Evolutionary conservation across 129 eudicot genomes (phyloP).

Genomic region (Centrapalus pauciflorus): DNA sequence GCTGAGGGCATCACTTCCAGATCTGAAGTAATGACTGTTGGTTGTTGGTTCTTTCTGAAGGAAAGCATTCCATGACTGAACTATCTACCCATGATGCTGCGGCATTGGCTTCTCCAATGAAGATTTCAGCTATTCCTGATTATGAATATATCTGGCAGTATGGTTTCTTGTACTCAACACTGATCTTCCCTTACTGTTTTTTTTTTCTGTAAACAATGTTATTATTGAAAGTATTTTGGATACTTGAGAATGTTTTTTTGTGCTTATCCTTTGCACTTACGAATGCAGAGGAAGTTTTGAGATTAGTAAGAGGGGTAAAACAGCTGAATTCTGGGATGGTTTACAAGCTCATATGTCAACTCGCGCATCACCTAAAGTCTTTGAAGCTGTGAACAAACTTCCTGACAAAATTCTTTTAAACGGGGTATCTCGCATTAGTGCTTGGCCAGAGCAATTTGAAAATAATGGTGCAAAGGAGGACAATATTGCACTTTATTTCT

Average conservation of each 20-base stretch:
- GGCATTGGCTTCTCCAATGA: slow-evolving; percentile 31
- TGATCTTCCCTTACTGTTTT: not conserved
- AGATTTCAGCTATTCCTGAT: slow-evolving; percentile 70
- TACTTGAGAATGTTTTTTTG: not conserved
- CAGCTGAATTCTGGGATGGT: slow-evolving; percentile 57
- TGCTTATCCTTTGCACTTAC: slow-evolving; percentile 1
- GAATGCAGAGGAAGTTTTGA: slow-evolving; percentile 80
- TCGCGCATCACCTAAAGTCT: slow-evolving; percentile 68
- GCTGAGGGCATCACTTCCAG: slow-evolving; percentile 26
- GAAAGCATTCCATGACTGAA: slow-evolving; percentile 26
- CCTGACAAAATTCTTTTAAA: slow-evolving; percentile 41
- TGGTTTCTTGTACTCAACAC: slow-evolving; percentile 18
- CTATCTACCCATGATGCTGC: slow-evolving; percentile 24
- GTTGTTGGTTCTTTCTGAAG: slow-evolving; percentile 15
- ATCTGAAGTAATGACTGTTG: slow-evolving; percentile 19
- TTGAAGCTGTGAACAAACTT: slow-evolving; percentile 58
- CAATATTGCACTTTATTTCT: slow-evolving; percentile 77
- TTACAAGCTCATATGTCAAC: slow-evolving; percentile 89
- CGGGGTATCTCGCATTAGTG: slow-evolving; percentile 72
- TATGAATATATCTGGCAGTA: slow-evolving; percentile 93
- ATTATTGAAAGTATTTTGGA: not conserved
- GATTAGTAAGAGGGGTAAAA: slow-evolving; percentile 55
- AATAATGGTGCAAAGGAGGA: slow-evolving; percentile 61
- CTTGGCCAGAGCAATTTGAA: slow-evolving; percentile 87
- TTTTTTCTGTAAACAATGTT: not conserved